Conservation (phyloP, 1,139 yeast genomes). For the Hyphopichia pseudoburtonii region DNA sequence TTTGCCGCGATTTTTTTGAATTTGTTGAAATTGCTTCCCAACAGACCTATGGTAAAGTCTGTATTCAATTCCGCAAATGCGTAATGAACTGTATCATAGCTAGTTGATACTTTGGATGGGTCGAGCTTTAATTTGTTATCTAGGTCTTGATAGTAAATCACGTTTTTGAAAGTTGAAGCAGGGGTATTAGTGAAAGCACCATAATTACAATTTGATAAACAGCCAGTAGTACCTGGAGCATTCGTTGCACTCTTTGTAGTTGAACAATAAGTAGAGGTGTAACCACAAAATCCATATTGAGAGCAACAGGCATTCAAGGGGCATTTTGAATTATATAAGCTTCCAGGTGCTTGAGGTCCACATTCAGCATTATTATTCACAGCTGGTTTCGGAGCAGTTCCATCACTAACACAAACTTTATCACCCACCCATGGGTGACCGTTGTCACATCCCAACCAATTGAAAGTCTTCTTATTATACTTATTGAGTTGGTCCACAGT, state of each 20-base stretch:
- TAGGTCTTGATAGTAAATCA: constrained; percentile 18
- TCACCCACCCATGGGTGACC: constrained; percentile 9
- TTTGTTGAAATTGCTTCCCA: constrained; percentile 3
- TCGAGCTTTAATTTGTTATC: constrained; percentile 9
- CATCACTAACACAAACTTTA: constrained; percentile 13
- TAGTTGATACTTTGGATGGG: constrained; percentile 12
- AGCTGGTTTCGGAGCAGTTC: constrained; percentile 15
- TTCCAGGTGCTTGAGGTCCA: constrained; percentile 17
- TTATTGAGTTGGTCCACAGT: constrained; percentile 7
- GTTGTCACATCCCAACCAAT: constrained; percentile 14
- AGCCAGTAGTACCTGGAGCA: constrained; percentile 13
- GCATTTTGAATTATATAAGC: constrained; percentile 8
- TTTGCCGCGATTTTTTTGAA: constrained; percentile 13
- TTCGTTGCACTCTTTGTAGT: constrained; percentile 6
- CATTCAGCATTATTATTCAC: constrained; percentile 13
- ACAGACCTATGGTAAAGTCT: constrained; percentile 12
- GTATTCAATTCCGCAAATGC: constrained; percentile 14
- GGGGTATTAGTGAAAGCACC: constrained; percentile 15
- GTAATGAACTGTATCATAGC: constrained; percentile 12
- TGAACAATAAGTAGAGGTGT: constrained; percentile 13
- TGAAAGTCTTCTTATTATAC: constrained; percentile 14
- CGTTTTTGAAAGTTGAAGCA: constrained; percentile 13
- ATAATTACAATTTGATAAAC: constrained; percentile 18
- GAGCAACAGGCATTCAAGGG: constrained; percentile 19
- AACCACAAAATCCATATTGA: constrained; percentile 14